These are phyloP conservation scores for Syzygium aqueum DNA, from an alignment of 345 rosid species.

Conservation along the genomic window DNA sequence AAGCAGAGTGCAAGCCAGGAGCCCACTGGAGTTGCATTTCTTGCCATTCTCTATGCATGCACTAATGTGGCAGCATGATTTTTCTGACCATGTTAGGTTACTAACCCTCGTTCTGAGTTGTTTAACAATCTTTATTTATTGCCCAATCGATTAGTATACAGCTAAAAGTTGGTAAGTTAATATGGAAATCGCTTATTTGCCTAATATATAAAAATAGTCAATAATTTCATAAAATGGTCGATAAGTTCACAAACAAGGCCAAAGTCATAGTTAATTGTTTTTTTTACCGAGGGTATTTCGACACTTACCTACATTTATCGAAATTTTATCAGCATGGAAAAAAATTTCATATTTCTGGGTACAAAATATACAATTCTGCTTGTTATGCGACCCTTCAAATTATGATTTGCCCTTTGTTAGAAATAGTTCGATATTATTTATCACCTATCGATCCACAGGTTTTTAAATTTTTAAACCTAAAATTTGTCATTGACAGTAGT, in stretches of 20 bases:
- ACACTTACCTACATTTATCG: not conserved
- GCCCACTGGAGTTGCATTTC: slow-evolving; percentile 62
- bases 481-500: not conserved
- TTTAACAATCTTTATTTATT: no score
- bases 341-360: not conserved
- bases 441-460: not conserved
- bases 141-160: not conserved
- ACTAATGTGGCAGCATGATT: slow-evolving; percentile 17
- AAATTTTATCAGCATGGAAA: not conserved
- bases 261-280: not conserved
- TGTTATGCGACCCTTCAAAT: not conserved
- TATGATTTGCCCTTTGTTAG: not conserved
- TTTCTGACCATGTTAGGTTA: no score
- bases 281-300: not conserved
- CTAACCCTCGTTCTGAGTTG: no score
- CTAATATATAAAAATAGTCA: not conserved
- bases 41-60: slow-evolving; percentile 65
- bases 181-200: not conserved
- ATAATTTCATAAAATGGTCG: not conserved
- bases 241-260: not conserved
- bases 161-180: not conserved
- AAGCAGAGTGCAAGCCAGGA: slow-evolving; percentile 32
- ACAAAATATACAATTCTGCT: not conserved
- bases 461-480: not conserved
- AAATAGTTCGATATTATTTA: no score